Percentiles rank a stretch among this genome's conserved stretches.
phyloP scores from a whole-genome alignment of 108 stramenopile genomes.

The Cyclotella atomus region DNA sequence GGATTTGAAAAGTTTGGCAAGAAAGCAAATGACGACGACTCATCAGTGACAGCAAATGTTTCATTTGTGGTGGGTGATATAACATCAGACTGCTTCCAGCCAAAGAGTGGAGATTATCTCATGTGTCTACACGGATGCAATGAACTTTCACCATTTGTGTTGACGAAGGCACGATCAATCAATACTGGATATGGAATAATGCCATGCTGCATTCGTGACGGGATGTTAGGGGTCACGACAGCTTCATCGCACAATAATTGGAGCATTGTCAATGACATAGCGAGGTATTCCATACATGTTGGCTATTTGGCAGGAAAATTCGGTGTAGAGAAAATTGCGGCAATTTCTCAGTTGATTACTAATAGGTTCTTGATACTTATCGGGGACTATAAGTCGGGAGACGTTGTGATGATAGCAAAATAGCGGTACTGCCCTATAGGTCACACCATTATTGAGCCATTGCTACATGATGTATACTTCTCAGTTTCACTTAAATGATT shows the following conservation, averaged over 20 bases:
- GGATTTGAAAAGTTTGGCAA: constrained; percentile 25
- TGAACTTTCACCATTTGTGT: constrained; percentile 22
- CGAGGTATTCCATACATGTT: constrained; percentile 19
- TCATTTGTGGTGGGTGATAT: constrained; percentile 18
- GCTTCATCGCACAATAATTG: constrained; percentile 16
- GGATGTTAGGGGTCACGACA: constrained; percentile 18
- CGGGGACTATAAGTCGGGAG: neutral
- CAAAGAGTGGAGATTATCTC: constrained; percentile 15
- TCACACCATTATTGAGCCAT: no score
- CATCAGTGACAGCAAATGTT: constrained; percentile 15
- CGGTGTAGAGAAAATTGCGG: constrained; percentile 14
- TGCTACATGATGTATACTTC: neutral
- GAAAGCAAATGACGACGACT: constrained; percentile 12
- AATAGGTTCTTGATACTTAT: constrained; percentile 16
- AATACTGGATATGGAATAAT: constrained; percentile 16
- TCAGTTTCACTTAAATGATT: constrained; percentile 1
- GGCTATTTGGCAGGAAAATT: constrained; percentile 19
- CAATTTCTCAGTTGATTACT: constrained; percentile 9
- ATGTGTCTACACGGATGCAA: constrained; percentile 30
- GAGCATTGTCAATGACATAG: constrained; percentile 8
- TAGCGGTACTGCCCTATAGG: no score
- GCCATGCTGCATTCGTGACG: constrained; percentile 26
- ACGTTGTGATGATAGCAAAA: no score
- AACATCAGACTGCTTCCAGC: constrained; percentile 10
- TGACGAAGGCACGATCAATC: neutral